Evolutionary conservation across 805 yeast genomes (phyloP), one percentile per base, ranked within the genome.

Genomic region (Jamesozyma hellenica): DNA sequence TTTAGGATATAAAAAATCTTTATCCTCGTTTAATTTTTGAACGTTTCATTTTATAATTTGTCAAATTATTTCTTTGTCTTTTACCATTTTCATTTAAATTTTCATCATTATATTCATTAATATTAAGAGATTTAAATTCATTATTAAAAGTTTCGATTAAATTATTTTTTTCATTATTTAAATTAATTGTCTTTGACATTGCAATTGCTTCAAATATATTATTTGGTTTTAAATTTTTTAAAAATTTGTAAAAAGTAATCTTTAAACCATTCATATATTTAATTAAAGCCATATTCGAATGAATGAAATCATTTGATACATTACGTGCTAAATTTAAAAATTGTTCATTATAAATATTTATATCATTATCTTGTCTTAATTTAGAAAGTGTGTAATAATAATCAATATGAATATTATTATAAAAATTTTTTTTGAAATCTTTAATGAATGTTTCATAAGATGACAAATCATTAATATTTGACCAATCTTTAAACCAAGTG

Each of bases 21-120:
- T 33, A 38, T 38, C 41, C 41, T 36, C n/a, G n/a, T n/a, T n/a
- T n/a, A 38, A 33, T 21, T 21, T 21, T 21, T 6, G 23, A 21
- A 21, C 23, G 23, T 21, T 21, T 21, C 8, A 21, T 6, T 21
- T 21, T 5, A 21, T 21, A 8, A 21, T 21, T 21, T 6, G 8
- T 42, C 35, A 35, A 14, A 14, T 29, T n/a, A 10, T 33, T 9
- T 21, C 8, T 21, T 21, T 21, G 8, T 21, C 23, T 21, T 21
- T 21, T 21, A 21, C 23, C 23, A 21, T 21, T 6, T 21, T 21
- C 8, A 21, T 21, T 21, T 8, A 21, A n/a, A n/a, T n/a, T 21
- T 21, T 6, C 5, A 21, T 21, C 23, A 21, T 21, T 21, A n/a
- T n/a, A n/a, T n/a, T n/a, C n/a, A 21, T 21, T 8, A 8, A 21